phyloP scores from a whole-genome alignment of 139 green algal genomes.

The Chlamydomonas sp. region DNA sequence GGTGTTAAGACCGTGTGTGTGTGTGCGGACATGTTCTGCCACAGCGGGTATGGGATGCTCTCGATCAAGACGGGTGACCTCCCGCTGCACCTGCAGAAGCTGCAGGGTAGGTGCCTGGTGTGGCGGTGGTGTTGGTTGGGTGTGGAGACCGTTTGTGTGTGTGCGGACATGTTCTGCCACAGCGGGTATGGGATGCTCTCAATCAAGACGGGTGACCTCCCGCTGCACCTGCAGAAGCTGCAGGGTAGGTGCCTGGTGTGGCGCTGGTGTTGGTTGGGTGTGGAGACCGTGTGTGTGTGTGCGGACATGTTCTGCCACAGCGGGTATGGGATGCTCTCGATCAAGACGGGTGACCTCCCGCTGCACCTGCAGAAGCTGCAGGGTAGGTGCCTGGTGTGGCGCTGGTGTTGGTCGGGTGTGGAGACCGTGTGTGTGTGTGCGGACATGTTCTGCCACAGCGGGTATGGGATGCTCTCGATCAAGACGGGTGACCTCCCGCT shows the following conservation, averaged over 20 bases:
- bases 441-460: conserved; percentile 75
- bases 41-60: conserved; percentile 58
- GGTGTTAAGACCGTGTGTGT: conserved; percentile 15
- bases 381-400: conserved; percentile 12
- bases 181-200: conserved; percentile 57
- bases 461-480: conserved; percentile 61
- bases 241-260: conserved; percentile 26
- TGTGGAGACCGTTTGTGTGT: conserved; percentile 17
- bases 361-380: conserved; percentile 68
- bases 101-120: background rate
- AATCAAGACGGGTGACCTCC: conserved; percentile 71
- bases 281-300: conserved; percentile 26
- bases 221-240: conserved; percentile 65
- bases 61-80: conserved; percentile 72
- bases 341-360: conserved; percentile 68
- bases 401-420: background rate
- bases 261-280: background rate
- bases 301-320: conserved; percentile 74
- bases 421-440: conserved; percentile 27
- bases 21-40: conserved; percentile 78
- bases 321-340: conserved; percentile 59
- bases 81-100: conserved; percentile 1
- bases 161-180: conserved; percentile 74
- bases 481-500: conserved; percentile 67
- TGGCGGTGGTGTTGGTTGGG: background rate